Evolutionary conservation across 495 filamentous ascomycete species (phyloP).

Genomic region (Geoglossum glabrum): DNA sequence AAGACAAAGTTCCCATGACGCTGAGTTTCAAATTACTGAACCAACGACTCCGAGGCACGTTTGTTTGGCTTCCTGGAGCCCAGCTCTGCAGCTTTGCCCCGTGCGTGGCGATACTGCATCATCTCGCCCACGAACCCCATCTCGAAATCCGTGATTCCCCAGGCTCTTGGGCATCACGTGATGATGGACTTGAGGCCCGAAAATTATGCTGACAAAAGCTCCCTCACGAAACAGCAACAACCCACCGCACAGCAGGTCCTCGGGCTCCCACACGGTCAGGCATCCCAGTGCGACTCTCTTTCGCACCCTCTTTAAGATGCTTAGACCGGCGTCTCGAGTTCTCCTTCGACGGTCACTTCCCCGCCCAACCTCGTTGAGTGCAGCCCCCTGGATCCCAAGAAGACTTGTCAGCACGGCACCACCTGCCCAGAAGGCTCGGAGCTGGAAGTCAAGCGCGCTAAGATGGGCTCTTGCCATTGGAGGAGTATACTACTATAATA

Average conservation of each 20-base stretch:
- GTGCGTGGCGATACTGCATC: too few species aligned
- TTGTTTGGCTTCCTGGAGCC: not conserved
- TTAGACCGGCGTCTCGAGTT: not conserved
- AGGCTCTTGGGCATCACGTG: not conserved
- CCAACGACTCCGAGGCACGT: not conserved
- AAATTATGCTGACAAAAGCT: not conserved
- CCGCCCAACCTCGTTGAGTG: not conserved
- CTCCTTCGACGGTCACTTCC: not conserved
- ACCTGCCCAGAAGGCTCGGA: conserved; percentile 40
- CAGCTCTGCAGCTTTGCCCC: too few species aligned
- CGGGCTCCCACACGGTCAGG: not conserved
- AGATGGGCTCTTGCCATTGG: conserved; percentile 60
- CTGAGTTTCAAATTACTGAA: not conserved
- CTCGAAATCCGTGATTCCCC: not conserved
- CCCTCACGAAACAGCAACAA: not conserved
- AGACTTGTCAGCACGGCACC: conserved; percentile 54
- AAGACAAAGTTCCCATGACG: not conserved
- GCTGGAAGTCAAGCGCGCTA: conserved; percentile 58
- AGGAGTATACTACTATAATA: conserved; percentile 85
- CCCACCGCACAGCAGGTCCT: not conserved
- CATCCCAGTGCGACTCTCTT: not conserved
- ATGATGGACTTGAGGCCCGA: not conserved
- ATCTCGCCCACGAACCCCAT: too few species aligned
- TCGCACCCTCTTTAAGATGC: not conserved
- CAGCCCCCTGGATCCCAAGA: not conserved